Conservation (phyloP, 139 green algal genomes). For the Deuterostichococcus epilithicus region DNA sequence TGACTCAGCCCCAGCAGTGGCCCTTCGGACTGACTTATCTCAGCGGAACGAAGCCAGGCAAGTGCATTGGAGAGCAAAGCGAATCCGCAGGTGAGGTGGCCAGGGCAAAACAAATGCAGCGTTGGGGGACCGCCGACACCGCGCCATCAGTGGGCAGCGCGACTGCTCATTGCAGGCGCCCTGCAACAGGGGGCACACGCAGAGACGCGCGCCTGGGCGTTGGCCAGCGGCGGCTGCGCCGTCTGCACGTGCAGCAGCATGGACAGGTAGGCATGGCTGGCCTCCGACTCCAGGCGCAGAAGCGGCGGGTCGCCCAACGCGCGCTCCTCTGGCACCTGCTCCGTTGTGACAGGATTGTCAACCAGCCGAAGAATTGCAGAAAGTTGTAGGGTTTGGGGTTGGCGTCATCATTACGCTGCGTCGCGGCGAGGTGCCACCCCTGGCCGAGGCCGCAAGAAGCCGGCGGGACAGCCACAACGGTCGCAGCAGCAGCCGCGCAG, state of each 20-base stretch:
- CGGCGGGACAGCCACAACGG: no score
- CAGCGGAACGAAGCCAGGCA: no score
- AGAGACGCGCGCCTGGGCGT: slow-evolving; percentile 18
- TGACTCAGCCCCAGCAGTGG: slow-evolving; percentile 20
- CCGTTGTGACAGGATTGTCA: no score
- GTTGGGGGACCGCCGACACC: slow-evolving; percentile 14
- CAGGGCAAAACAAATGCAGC: no score
- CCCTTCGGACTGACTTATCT: no score
- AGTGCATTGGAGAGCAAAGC: no score
- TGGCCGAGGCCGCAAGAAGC: no score
- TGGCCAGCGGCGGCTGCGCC: not conserved
- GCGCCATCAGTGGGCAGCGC: slow-evolving; percentile 3
- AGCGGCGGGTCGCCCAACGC: slow-evolving; percentile 86
- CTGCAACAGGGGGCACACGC: not conserved
- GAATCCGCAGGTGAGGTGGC: no score
- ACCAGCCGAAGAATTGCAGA: no score
- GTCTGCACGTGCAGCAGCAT: slow-evolving; percentile 58
- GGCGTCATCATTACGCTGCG: not conserved
- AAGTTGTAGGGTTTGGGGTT: no score
- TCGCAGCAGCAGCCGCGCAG: no score
- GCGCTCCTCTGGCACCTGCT: slow-evolving; percentile 31
- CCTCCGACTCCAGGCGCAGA: slow-evolving; percentile 87
- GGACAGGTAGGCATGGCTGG: slow-evolving; percentile 77
- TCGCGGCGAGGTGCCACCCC: not conserved
- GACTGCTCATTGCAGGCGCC: not conserved